These are phyloP conservation scores for Trichoderma hamatum DNA, from an alignment of 2,329 filamentous ascomycete genomes.

Conservation along the genomic window DNA sequence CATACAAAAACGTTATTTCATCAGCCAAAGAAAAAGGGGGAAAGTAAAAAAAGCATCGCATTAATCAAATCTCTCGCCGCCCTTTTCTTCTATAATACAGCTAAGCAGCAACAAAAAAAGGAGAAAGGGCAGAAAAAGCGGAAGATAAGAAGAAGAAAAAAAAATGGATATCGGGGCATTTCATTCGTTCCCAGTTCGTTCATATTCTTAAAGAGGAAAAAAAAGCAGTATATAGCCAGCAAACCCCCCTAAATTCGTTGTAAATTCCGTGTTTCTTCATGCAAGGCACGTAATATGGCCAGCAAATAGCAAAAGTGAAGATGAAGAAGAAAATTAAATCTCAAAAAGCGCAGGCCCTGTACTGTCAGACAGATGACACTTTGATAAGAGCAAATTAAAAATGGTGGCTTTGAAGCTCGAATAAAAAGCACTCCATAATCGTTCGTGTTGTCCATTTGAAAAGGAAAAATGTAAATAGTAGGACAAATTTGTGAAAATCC, in stretches of 20 bases:
- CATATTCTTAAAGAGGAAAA: neutral
- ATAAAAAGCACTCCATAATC: neutral
- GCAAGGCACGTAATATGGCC: constrained; percentile 1
- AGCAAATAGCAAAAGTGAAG: neutral
- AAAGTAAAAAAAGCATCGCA: neutral
- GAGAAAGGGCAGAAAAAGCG: neutral
- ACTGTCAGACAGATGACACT: neutral
- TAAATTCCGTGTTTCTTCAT: constrained; percentile 6
- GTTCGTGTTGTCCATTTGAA: neutral
- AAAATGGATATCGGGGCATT: neutral
- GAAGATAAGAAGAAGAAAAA: neutral
- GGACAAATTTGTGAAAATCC: neutral
- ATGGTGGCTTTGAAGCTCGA: neutral
- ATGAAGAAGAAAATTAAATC: constrained; percentile 3
- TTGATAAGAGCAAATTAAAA: constrained; percentile 10
- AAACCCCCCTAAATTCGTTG: neutral
- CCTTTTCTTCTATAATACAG: constrained; percentile 29
- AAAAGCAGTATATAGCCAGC: constrained; percentile 8
- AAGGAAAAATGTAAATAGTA: neutral
- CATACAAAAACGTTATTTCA: neutral
- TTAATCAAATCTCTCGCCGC: neutral
- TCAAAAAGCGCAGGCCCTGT: neutral
- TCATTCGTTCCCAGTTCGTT: constrained; percentile 12
- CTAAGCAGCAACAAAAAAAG: constrained; percentile 16
- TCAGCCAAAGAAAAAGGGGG: neutral